Conservation (phyloP, 371 early-diverging fungal genomes). For the Lichtheimia hyalospora region DNA sequence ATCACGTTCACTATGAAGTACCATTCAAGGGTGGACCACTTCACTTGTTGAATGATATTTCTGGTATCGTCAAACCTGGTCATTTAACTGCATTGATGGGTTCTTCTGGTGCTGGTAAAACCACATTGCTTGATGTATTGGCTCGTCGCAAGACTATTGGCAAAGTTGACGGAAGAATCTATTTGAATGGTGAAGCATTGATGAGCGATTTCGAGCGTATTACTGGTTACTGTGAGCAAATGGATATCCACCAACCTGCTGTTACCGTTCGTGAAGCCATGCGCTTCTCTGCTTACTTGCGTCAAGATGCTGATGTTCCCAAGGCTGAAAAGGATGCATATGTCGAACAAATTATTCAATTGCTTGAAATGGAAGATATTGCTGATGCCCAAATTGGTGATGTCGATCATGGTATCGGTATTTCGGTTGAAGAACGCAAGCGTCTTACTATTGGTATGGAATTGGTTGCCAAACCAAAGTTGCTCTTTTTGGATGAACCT, state of each 20-base stretch:
- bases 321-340: slow-evolving; percentile 56
- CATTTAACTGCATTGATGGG: slow-evolving; percentile 81
- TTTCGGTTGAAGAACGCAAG: slow-evolving; percentile 66
- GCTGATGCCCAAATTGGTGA: slow-evolving; percentile 57
- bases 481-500: slow-evolving; percentile 85
- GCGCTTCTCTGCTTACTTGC: slow-evolving; percentile 65
- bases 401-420: slow-evolving; percentile 46
- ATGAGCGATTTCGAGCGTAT: slow-evolving; percentile 61
- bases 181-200: slow-evolving; percentile 52
- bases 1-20: slow-evolving; percentile 48
- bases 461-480: slow-evolving; percentile 69
- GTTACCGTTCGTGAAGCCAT: slow-evolving; percentile 64
- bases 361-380: slow-evolving; percentile 60
- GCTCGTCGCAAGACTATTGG: slow-evolving; percentile 78
- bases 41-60: slow-evolving; percentile 48
- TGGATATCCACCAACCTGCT: slow-evolving; percentile 70
- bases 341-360: slow-evolving; percentile 68
- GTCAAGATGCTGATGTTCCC: slow-evolving; percentile 55
- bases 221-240: slow-evolving; percentile 85
- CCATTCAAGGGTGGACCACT: slow-evolving; percentile 48
- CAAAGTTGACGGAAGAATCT: slow-evolving; percentile 65
- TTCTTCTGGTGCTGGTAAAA: slow-evolving; percentile 84
- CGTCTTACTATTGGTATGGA: slow-evolving; percentile 71
- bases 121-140: slow-evolving; percentile 79
- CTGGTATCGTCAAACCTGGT: slow-evolving; percentile 62